Percentiles rank a stretch among this genome's conserved stretches.
These are phyloP conservation scores for Blastocrithidia nonstop DNA, from an alignment of 208 protist genomes.

Conservation along the genomic window DNA sequence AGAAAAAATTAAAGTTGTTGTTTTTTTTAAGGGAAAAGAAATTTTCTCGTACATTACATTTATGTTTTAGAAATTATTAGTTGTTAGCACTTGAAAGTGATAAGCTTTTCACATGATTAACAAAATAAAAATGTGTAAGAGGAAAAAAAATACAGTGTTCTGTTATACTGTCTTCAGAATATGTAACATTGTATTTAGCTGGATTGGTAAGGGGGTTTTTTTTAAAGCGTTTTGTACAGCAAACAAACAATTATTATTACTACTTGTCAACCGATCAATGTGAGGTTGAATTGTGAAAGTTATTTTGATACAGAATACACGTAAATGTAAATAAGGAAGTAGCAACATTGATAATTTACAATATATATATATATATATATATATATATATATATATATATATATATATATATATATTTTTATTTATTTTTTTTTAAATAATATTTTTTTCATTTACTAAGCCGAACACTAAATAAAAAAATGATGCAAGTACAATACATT, in stretches of 20 bases:
- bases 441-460: not conserved
- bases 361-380: not conserved
- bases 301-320: too few relatives aligned
- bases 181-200: too few relatives aligned
- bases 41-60: not conserved
- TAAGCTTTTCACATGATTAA: not conserved
- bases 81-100: not conserved
- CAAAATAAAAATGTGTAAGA: slow-evolving; percentile 1
- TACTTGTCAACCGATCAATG: too few relatives aligned
- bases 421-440: not conserved
- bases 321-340: not conserved
- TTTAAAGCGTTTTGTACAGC: too few relatives aligned
- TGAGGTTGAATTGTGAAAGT: too few relatives aligned
- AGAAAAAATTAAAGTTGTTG: not conserved
- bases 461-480: not conserved
- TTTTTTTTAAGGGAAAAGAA: not conserved
- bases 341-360: not conserved
- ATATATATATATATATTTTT: not conserved
- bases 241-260: too few relatives aligned
- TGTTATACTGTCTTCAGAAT: too few relatives aligned
- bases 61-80: not conserved
- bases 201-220: too few relatives aligned
- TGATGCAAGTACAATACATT: not conserved
- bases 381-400: not conserved
- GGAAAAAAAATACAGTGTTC: not conserved